Evolutionary conservation across 208 protist genomes (phyloP).

Genomic region (Balamuthia mandrillaris): DNA sequence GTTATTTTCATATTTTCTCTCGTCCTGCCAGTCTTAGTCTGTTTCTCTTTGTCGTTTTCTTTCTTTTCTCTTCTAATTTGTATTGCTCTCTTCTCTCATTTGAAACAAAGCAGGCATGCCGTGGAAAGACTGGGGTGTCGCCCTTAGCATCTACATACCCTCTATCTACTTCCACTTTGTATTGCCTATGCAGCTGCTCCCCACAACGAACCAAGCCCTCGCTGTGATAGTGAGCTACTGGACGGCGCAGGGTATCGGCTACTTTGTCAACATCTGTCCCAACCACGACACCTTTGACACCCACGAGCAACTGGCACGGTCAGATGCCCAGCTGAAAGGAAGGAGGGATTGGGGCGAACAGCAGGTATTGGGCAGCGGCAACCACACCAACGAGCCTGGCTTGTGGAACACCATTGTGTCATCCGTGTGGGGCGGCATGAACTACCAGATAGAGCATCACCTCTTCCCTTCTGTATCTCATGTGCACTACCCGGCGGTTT

Average conservation of each 20-base stretch:
- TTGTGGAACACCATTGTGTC: conserved; percentile 58
- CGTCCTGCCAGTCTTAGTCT: no score
- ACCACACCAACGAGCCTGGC: conserved; percentile 11
- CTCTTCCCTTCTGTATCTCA: conserved; percentile 20
- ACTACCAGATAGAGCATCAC: conserved; percentile 40
- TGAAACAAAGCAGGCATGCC: no score
- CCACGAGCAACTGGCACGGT: not conserved
- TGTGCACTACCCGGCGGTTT: not conserved
- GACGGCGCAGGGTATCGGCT: conserved; percentile 14
- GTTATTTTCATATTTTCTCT: no score
- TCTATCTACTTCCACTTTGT: conserved; percentile 33
- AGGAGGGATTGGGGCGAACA: conserved; percentile 25
- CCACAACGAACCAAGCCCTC: not conserved
- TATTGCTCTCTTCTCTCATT: no score
- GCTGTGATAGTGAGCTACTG: not conserved
- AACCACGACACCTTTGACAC: conserved; percentile 34
- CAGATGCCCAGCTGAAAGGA: not conserved
- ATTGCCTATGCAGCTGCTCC: conserved; percentile 26
- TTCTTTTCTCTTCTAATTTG: no score
- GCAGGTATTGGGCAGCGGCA: conserved; percentile 28
- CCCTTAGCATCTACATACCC: not conserved
- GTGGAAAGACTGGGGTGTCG: not conserved
- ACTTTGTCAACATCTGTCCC: conserved; percentile 5
- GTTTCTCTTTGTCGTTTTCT: no score
- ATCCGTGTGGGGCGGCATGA: conserved; percentile 32